These are phyloP conservation scores for Colletotrichum sp. DNA, from an alignment of 2,329 filamentous ascomycete species.

Conservation along the genomic window DNA sequence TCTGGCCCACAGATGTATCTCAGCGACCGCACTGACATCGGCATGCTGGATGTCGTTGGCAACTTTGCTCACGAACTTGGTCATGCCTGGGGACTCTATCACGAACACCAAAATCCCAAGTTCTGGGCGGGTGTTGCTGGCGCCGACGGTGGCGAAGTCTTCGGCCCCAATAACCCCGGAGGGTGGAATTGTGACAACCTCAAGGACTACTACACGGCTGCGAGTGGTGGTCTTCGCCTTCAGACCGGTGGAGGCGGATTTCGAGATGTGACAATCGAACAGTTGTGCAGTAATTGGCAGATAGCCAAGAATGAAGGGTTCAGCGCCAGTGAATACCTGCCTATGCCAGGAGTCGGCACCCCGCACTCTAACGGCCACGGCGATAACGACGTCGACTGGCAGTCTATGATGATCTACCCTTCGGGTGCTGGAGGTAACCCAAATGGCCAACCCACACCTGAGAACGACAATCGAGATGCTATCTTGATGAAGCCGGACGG, in stretches of 20 bases:
- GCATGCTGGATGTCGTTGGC: conserved; percentile 4
- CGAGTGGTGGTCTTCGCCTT: not conserved
- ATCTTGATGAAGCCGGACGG: not conserved
- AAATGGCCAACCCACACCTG: not conserved
- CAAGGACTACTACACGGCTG: not conserved
- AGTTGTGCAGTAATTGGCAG: not conserved
- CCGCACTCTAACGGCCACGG: not conserved
- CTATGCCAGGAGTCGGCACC: not conserved
- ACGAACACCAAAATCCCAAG: conserved; percentile 31
- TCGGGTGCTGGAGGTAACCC: conserved; percentile 15
- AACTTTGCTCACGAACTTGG: conserved; percentile 32
- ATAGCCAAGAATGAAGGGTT: not conserved
- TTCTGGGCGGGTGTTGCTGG: conserved; percentile 23
- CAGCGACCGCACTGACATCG: conserved; percentile 6
- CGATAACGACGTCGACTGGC: not conserved
- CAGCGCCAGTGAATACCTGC: not conserved
- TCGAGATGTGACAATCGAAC: not conserved
- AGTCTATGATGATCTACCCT: conserved; percentile 28
- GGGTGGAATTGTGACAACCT: conserved; percentile 13
- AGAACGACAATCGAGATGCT: not conserved
- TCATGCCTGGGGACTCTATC: conserved; percentile 30
- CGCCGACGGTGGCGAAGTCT: not conserved
- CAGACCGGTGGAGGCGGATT: not conserved
- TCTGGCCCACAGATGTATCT: not conserved
- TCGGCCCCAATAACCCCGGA: not conserved